Conservation (phyloP, 495 filamentous ascomycete species). For the Cercophora samala region DNA sequence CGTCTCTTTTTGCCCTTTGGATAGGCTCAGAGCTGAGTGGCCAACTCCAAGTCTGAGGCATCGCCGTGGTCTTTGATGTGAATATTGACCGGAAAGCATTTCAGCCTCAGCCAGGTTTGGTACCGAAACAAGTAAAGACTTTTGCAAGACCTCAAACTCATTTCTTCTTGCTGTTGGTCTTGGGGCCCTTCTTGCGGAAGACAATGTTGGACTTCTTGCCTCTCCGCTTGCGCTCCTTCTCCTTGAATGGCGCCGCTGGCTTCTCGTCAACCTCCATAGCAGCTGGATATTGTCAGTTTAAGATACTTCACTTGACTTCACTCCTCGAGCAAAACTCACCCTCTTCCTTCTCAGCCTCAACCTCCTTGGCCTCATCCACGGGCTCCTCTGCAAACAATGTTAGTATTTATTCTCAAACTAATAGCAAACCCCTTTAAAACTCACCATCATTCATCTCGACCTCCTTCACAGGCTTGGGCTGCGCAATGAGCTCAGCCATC, state of each 20-base stretch:
- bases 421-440: background rate
- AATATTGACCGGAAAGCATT: background rate
- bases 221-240: conserved; percentile 43
- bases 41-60: background rate
- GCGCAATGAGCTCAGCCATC: conserved; percentile 66
- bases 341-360: conserved; percentile 27
- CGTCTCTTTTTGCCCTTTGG: background rate
- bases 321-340: conserved; percentile 30
- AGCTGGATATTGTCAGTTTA: conserved; percentile 26
- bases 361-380: conserved; percentile 23
- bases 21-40: background rate
- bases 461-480: conserved; percentile 55
- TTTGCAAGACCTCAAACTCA: conserved; percentile 7
- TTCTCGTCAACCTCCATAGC: conserved; percentile 50
- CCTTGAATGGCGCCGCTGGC: conserved; percentile 37
- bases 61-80: background rate
- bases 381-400: conserved; percentile 15
- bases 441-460: conserved; percentile 37
- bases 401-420: conserved; percentile 4
- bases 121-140: background rate
- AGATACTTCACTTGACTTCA: background rate
- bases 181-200: conserved; percentile 50
- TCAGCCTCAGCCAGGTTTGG: background rate
- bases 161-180: conserved; percentile 42
- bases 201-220: conserved; percentile 51